These are phyloP conservation scores for Blepharisma undulans DNA, from an alignment of 169 alveolate species.

Conservation along the genomic window DNA sequence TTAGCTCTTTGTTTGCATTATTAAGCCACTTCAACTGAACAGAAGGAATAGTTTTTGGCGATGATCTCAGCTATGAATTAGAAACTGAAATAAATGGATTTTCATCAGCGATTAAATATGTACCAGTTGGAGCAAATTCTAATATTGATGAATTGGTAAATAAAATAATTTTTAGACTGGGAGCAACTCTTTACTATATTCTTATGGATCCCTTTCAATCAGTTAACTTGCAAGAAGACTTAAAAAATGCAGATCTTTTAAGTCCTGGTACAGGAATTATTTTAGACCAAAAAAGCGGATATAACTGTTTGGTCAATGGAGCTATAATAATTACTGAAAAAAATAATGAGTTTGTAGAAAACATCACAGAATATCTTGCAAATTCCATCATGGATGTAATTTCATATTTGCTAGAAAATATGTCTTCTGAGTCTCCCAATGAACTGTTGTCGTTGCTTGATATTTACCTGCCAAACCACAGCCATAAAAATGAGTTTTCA, in stretches of 20 bases:
- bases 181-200: neutral
- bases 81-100: neutral
- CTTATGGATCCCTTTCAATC: neutral
- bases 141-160: neutral
- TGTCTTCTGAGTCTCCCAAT: neutral
- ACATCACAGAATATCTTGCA: neutral
- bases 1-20: neutral
- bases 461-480: neutral
- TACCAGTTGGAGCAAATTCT: neutral
- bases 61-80: neutral
- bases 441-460: neutral
- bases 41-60: neutral
- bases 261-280: neutral
- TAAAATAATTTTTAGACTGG: neutral
- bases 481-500: no score
- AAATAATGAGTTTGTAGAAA: neutral
- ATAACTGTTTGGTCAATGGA: neutral
- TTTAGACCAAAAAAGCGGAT: neutral
- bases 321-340: neutral
- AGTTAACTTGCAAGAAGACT: neutral
- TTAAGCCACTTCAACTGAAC: neutral
- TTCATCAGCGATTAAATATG: neutral
- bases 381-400: neutral
- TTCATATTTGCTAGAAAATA: neutral
- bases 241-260: neutral